phyloP scores from a whole-genome alignment of 2,329 filamentous ascomycete genomes.

The Penicillium sp. region DNA sequence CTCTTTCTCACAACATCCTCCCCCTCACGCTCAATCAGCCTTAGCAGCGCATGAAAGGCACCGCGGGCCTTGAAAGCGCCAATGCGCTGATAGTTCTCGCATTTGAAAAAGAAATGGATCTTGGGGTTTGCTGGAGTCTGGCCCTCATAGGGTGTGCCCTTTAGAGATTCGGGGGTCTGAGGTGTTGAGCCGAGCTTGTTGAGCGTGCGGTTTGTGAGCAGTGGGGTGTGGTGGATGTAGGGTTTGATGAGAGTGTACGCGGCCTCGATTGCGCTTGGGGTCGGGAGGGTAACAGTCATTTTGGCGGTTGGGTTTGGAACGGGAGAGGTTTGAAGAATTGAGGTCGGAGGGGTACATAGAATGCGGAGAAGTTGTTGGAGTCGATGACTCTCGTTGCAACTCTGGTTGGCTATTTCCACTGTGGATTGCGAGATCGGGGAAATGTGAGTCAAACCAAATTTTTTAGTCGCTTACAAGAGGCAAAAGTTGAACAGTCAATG shows the following conservation, averaged over 20 bases:
- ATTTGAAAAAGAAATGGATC: constrained; percentile 88
- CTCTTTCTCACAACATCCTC: constrained; percentile 65
- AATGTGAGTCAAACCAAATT: neutral
- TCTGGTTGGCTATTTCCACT: neutral
- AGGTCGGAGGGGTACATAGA: neutral
- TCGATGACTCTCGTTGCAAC: neutral
- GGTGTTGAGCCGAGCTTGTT: constrained; percentile 75
- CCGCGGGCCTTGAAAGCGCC: constrained; percentile 93
- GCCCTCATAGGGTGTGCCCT: constrained; percentile 63
- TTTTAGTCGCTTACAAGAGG: neutral
- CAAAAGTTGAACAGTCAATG: constrained; percentile 5
- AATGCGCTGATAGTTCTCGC: constrained; percentile 87
- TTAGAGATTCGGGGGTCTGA: constrained; percentile 59
- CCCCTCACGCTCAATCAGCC: constrained; percentile 67
- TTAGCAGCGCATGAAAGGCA: constrained; percentile 81
- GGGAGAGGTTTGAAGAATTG: neutral
- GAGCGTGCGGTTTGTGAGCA: constrained; percentile 79
- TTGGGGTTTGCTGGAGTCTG: constrained; percentile 65
- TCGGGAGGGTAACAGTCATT: constrained; percentile 63
- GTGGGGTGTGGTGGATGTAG: constrained; percentile 81
- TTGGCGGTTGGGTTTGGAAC: neutral
- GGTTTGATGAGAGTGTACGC: constrained; percentile 75
- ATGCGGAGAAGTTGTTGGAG: neutral
- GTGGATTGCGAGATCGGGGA: neutral
- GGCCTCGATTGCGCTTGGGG: constrained; percentile 69